These are phyloP conservation scores for Berkeleyomyces basicola DNA, from an alignment of 2,329 filamentous ascomycete genomes.

Conservation along the genomic window DNA sequence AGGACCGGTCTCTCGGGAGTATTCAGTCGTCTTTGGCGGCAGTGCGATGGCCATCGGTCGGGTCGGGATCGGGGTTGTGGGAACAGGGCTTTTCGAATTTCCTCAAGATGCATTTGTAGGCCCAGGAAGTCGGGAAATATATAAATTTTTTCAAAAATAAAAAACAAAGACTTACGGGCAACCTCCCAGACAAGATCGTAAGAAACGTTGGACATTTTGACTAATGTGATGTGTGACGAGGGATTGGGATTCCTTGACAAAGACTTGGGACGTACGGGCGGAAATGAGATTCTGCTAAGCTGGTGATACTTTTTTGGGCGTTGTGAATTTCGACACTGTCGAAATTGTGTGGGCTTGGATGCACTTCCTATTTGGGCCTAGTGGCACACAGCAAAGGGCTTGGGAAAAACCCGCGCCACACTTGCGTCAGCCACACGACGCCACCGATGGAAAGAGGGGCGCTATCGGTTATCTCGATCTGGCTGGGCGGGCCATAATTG, in stretches of 20 bases:
- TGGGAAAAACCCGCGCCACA: constrained; percentile 9
- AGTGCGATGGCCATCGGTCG: not conserved
- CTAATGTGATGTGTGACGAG: constrained; percentile 17
- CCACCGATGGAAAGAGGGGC: not conserved
- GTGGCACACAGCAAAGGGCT: constrained; percentile 13
- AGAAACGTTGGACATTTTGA: constrained; percentile 60
- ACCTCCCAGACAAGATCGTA: constrained; percentile 89
- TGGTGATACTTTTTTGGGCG: constrained; percentile 12
- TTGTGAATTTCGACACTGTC: constrained; percentile 11
- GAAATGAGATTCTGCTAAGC: constrained; percentile 7
- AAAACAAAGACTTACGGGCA: constrained; percentile 55
- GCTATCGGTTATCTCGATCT: not conserved
- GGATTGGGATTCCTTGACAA: constrained; percentile 11
- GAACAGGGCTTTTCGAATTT: not conserved
- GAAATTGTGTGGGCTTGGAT: constrained; percentile 13
- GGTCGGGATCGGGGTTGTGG: not conserved
- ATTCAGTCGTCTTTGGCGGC: not conserved
- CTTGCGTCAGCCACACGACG: not conserved
- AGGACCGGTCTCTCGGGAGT: not conserved
- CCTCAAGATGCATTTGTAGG: not conserved
- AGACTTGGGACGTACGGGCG: constrained; percentile 5
- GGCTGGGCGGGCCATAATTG: too few relatives aligned
- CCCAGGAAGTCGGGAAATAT: not conserved
- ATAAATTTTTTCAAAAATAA: too few relatives aligned
- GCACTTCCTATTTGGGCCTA: constrained; percentile 10